Percentiles rank a stretch among this genome's conserved stretches.
phyloP scores from a whole-genome alignment of 306 rosid genomes.

The Vigna radiata region DNA sequence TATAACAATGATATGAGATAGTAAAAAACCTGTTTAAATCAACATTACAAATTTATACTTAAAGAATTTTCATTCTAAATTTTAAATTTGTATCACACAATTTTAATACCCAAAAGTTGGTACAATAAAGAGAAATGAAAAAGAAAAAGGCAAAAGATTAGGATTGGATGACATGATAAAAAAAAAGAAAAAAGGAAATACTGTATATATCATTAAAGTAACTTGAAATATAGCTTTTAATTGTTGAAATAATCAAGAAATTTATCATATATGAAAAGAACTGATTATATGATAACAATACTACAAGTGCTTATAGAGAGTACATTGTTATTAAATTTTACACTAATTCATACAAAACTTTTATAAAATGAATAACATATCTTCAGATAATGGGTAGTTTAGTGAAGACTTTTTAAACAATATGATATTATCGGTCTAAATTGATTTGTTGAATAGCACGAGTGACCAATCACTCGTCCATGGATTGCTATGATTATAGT shows the following conservation, averaged over 20 bases:
- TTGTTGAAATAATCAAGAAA: neutral
- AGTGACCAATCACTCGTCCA: conserved; percentile 26
- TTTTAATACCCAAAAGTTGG: neutral
- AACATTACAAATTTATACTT: neutral
- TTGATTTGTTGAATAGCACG: neutral
- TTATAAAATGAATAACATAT: neutral
- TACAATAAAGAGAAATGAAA: neutral
- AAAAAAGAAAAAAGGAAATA: neutral
- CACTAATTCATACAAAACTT: neutral
- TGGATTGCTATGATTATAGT: conserved; percentile 29
- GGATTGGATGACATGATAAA: neutral
- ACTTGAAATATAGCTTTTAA: neutral
- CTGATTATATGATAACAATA: neutral
- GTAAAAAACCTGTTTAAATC: neutral
- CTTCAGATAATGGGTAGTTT: neutral
- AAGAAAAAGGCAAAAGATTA: neutral
- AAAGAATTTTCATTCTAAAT: neutral
- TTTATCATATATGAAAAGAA: neutral
- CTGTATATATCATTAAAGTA: neutral
- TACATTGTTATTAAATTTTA: neutral
- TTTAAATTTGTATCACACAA: neutral
- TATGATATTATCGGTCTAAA: neutral
- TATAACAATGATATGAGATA: neutral
- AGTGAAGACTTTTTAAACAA: neutral
- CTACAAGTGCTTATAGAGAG: neutral